Evolutionary conservation across 163 green algal genomes (phyloP).

Genomic region (Chloromonas sp.): DNA sequence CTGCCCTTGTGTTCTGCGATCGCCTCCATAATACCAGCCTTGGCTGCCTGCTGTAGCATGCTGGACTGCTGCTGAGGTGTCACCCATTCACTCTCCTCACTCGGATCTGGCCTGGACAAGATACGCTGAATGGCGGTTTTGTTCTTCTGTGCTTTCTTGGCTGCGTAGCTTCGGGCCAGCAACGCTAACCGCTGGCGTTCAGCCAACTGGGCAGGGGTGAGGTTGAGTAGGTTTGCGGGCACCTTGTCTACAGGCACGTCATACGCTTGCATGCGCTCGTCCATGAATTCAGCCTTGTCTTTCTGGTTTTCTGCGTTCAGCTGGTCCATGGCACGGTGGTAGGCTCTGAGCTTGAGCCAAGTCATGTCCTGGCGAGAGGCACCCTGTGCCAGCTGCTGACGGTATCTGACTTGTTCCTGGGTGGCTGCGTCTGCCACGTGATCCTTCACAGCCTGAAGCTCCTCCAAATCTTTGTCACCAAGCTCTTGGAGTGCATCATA

Average conservation of each 20-base stretch:
- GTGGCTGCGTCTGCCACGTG: background rate
- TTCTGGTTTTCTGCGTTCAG: background rate
- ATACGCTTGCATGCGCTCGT: slow-evolving; percentile 14
- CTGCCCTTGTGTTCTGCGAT: background rate
- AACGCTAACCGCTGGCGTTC: background rate
- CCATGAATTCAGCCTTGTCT: background rate
- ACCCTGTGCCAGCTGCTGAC: slow-evolving; percentile 15
- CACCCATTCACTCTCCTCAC: slow-evolving; percentile 5
- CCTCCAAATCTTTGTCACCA: background rate
- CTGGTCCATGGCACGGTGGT: slow-evolving; percentile 11
- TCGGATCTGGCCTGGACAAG: background rate
- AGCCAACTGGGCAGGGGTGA: slow-evolving; percentile 13
- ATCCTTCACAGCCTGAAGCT: background rate
- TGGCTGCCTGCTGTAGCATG: background rate
- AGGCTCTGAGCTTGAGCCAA: slow-evolving; percentile 30
- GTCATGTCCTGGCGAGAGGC: slow-evolving; percentile 9
- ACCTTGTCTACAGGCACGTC: slow-evolving; percentile 17
- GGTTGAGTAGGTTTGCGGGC: slow-evolving; percentile 4
- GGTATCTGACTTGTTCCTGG: slow-evolving; percentile 17
- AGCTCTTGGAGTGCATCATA: slow-evolving; percentile 10
- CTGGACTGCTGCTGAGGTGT: background rate
- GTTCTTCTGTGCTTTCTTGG: background rate
- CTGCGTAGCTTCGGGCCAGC: background rate
- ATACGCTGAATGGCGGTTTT: background rate
- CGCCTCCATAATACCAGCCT: background rate